Base-by-base conservation (phyloP, 257 asterid species). In the Nicotiana sylvestris region DNA sequence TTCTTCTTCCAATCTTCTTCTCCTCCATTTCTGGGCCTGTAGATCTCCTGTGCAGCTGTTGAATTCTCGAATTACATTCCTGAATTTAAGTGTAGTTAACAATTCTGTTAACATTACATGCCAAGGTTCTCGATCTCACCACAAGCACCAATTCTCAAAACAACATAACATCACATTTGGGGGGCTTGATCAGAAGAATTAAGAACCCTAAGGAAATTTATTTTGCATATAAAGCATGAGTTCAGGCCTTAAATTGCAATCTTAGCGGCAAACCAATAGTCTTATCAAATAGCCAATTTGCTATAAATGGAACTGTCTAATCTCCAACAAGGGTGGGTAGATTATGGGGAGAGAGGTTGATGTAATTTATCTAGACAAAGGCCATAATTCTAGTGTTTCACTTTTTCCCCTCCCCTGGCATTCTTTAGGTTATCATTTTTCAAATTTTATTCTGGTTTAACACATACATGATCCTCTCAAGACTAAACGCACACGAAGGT, bases 241-340 rank as follows among this genome's bases (percentile, higher is more conserved):
- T 72, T 25, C 25, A 72, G 60, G 79, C 61, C 49, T 46, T 72
- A 72, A 18, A 72, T 46, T 72, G 79, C 78, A 43, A 72, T 46
- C 61, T 43, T 13, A 72, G 61, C 13, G 79, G 61, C 79, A 12
- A 72, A 6, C 25, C 21, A 72, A 13, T 46, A 72, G 18, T 46
- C 60, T 12, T 12, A 72, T 72, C 79, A 72, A 39, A 43, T 70
- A 10, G 43, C 78, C n/a, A 70, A 70, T 39, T 70, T n/a, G 5
- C 21, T 70, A 12, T 21, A 70, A 43, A 70, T 70, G 78, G 60
- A 39, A 43, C 21, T 39, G 35, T n/a, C 78, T 70, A 43, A 43
- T 43, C 35, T 72, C 49, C 61, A 25, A 43, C 25, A 46, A 72
- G 37, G 0, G 4, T 3, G 6, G 61, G 61, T 18, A 6, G 25